Evolutionary conservation across 2,329 filamentous ascomycete species (phyloP).

Genomic region (Coniochaeta pulveracea): DNA sequence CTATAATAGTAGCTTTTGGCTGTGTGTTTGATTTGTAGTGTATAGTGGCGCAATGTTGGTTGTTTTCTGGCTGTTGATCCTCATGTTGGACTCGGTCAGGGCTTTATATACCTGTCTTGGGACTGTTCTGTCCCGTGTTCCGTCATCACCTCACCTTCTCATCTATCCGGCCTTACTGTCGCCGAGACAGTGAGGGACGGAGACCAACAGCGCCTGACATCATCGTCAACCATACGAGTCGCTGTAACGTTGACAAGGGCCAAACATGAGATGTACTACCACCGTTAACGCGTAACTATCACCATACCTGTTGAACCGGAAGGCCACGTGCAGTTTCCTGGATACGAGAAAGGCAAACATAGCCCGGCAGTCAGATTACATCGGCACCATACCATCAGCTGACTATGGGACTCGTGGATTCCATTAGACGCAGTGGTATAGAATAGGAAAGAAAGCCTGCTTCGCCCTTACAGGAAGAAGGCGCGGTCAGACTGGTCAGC

Average conservation of each 20-base stretch:
- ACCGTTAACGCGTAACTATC: neutral
- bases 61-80: neutral
- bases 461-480: slow-evolving; percentile 1
- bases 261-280: slow-evolving; percentile 2
- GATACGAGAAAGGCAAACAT: neutral
- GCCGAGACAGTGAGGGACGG: no score
- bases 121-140: no score
- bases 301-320: neutral
- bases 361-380: neutral
- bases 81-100: neutral
- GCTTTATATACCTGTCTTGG: neutral
- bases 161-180: no score
- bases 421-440: no score
- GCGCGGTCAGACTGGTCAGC: neutral
- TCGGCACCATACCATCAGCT: neutral
- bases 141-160: no score
- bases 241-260: neutral
- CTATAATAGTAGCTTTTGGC: no score
- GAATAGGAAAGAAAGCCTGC: no score
- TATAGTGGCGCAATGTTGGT: neutral
- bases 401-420: neutral
- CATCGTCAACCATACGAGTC: neutral
- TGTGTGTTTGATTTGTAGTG: neutral
- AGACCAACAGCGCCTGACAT: neutral
- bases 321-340: slow-evolving; percentile 1